Conservation (phyloP, 805 yeast genomes). For the Kodamaea laetipori region DNA sequence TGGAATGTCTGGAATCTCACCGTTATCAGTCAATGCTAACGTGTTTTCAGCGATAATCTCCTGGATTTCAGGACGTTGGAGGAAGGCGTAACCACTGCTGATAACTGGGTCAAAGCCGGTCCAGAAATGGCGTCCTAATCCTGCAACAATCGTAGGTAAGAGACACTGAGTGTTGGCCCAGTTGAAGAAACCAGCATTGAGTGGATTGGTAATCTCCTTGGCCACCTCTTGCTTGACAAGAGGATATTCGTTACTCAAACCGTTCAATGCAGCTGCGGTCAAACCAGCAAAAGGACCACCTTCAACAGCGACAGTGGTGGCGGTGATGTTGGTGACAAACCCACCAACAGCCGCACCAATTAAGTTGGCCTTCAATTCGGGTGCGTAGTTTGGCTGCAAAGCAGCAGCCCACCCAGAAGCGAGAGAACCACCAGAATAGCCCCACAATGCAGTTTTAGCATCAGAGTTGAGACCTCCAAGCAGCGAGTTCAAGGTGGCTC, state of each 20-base stretch:
- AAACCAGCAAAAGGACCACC: conserved; percentile 32
- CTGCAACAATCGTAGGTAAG: not conserved
- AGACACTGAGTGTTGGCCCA: conserved; percentile 10
- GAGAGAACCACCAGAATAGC: conserved; percentile 30
- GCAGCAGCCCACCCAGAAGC: conserved; percentile 29
- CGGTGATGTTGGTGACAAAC: conserved; percentile 34
- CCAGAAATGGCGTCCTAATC: conserved; percentile 15
- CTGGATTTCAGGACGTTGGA: conserved; percentile 17
- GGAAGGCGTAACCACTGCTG: conserved; percentile 20
- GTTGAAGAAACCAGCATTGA: conserved; percentile 7
- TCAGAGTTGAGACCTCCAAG: conserved; percentile 21
- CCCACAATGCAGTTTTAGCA: conserved; percentile 23
- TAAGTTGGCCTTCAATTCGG: conserved; percentile 18
- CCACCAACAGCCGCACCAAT: conserved; percentile 41
- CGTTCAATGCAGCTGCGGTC: conserved; percentile 30
- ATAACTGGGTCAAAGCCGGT: conserved; percentile 16
- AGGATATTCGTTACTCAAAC: conserved; percentile 35
- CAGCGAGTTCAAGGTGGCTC: conserved; percentile 20
- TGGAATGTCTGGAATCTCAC: conserved; percentile 16
- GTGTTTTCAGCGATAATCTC: conserved; percentile 25
- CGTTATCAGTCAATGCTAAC: conserved; percentile 19
- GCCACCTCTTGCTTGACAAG: conserved; percentile 16
- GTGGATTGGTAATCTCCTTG: conserved; percentile 8
- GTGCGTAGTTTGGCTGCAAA: conserved; percentile 27
- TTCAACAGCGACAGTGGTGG: conserved; percentile 25